phyloP scores from a whole-genome alignment of 2,329 filamentous ascomycete species.

The Hypoxylon sp. region DNA sequence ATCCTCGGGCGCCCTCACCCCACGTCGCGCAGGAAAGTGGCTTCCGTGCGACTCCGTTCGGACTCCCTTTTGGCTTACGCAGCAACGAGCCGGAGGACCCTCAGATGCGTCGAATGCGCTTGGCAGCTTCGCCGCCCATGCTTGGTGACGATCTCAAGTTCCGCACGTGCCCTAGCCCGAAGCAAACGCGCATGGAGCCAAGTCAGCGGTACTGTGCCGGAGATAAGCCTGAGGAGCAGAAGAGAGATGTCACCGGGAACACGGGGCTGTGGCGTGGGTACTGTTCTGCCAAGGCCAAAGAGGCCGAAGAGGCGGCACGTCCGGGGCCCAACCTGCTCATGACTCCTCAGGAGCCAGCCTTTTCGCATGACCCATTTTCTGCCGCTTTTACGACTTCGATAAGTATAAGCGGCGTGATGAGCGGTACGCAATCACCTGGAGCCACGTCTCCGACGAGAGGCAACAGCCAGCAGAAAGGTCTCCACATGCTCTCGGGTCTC shows the following conservation, averaged over 20 bases:
- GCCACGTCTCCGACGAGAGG: slow-evolving; percentile 44
- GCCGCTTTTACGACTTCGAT: slow-evolving; percentile 55
- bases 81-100: slow-evolving; percentile 55
- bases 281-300: slow-evolving; percentile 60
- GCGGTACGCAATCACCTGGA: slow-evolving; percentile 54
- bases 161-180: slow-evolving; percentile 83
- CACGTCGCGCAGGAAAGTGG: slow-evolving; percentile 54
- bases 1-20: slow-evolving; percentile 42
- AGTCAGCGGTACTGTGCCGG: slow-evolving; percentile 69
- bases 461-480: slow-evolving; percentile 53
- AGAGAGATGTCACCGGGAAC: slow-evolving; percentile 67
- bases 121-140: slow-evolving; percentile 82
- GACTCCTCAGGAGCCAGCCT: slow-evolving; percentile 60
- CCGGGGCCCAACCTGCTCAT: slow-evolving; percentile 62
- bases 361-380: slow-evolving; percentile 58
- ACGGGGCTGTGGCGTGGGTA: slow-evolving; percentile 83
- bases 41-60: slow-evolving; percentile 56
- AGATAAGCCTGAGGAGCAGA: slow-evolving; percentile 59
- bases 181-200: slow-evolving; percentile 85
- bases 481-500: slow-evolving; percentile 63
- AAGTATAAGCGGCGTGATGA: slow-evolving; percentile 59
- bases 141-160: slow-evolving; percentile 84
- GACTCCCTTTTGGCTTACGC: slow-evolving; percentile 58
- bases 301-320: slow-evolving; percentile 57
- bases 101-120: slow-evolving; percentile 60